phyloP scores from a whole-genome alignment of 2,329 filamentous ascomycete species.

The Celoporthe dispersa region DNA sequence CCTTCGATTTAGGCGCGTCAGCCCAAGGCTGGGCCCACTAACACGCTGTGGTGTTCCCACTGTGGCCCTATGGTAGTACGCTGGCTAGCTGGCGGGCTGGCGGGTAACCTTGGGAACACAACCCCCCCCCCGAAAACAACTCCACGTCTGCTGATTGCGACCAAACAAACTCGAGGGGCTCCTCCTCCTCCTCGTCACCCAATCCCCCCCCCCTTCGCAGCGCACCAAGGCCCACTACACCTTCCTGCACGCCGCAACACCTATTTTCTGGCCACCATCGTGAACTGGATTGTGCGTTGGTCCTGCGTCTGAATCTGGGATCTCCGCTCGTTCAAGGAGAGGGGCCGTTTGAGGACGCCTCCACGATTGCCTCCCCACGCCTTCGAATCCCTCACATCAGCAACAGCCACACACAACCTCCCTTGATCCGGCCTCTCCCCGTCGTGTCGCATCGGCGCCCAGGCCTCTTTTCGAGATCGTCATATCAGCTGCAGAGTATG shows the following conservation, averaged over 20 bases:
- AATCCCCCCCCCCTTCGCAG: neutral
- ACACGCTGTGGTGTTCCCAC: neutral
- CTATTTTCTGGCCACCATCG: slow-evolving; percentile 1
- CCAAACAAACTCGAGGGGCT: slow-evolving; percentile 14
- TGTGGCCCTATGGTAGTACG: neutral
- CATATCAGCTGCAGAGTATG: slow-evolving; percentile 20
- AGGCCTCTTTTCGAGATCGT: neutral
- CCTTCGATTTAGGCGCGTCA: neutral
- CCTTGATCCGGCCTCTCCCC: slow-evolving; percentile 2
- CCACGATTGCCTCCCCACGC: neutral
- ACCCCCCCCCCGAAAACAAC: neutral
- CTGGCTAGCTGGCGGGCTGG: neutral
- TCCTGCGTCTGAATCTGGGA: neutral
- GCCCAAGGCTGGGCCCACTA: neutral
- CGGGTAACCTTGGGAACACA: slow-evolving; percentile 4
- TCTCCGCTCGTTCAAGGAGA: neutral
- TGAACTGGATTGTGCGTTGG: neutral
- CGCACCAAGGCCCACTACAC: slow-evolving; percentile 1
- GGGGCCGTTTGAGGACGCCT: neutral
- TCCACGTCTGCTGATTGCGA: slow-evolving; percentile 1
- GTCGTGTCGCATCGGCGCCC: slow-evolving; percentile 4
- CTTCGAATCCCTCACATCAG: neutral
- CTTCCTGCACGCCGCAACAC: neutral
- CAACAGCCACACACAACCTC: neutral
- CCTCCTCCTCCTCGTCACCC: neutral